Evolutionary conservation across 495 filamentous ascomycete species (phyloP).

Genomic region (Penicillium macrosclerotiorum): DNA sequence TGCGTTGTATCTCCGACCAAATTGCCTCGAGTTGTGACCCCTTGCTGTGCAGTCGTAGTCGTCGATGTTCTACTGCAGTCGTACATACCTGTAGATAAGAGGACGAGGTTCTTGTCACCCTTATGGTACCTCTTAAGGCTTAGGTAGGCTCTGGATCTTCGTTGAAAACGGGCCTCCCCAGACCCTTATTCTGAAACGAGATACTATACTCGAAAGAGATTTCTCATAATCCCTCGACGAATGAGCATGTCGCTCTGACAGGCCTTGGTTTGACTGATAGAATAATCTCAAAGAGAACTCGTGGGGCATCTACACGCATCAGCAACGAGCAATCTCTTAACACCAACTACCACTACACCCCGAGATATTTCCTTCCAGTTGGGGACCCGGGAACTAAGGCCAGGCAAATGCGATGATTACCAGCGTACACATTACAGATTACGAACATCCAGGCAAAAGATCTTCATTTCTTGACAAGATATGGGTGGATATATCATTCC

Average conservation of each 20-base stretch:
- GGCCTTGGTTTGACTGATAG: background rate
- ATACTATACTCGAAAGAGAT: background rate
- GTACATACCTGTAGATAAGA: background rate
- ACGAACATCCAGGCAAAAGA: constrained; percentile 5
- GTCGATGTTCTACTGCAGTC: too few relatives aligned
- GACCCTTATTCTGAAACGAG: background rate
- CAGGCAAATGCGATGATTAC: too few relatives aligned
- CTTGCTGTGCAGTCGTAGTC: background rate
- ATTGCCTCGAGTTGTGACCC: constrained; percentile 14
- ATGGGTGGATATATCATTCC: constrained; percentile 26
- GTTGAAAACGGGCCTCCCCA: too few relatives aligned
- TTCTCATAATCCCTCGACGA: background rate
- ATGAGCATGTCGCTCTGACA: background rate
- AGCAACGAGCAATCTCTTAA: background rate
- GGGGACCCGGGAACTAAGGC: too few relatives aligned
- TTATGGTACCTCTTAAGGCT: too few relatives aligned
- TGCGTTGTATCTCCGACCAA: constrained; percentile 23
- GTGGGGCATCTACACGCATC: constrained; percentile 1
- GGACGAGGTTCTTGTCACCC: too few relatives aligned
- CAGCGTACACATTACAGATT: too few relatives aligned
- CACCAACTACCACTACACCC: too few relatives aligned
- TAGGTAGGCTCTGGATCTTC: background rate
- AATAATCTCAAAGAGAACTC: background rate
- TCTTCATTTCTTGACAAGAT: constrained; percentile 9
- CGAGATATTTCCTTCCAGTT: background rate